phyloP scores from a whole-genome alignment of 225 moss, liverwort and hornwort genomes.

The Bryum argenteum region DNA sequence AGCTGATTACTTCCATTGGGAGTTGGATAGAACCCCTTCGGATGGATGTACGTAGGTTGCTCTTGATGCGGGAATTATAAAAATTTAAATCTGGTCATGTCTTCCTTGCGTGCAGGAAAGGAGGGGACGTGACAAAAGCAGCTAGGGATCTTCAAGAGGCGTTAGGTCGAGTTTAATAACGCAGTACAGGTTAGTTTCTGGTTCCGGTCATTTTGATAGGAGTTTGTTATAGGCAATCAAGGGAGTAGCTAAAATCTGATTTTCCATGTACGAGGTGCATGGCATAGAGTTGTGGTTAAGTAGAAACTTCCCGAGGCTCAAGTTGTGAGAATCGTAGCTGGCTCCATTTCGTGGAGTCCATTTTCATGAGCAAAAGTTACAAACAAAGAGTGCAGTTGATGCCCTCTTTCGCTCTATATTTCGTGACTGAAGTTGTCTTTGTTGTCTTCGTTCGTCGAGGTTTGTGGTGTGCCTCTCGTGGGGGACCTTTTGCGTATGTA shows the following conservation, averaged over 20 bases:
- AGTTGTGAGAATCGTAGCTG: conserved; percentile 34
- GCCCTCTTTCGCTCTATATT: conserved; percentile 23
- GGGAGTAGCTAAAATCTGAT: conserved; percentile 34
- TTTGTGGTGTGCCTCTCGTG: too few species aligned
- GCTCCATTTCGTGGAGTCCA: conserved; percentile 22
- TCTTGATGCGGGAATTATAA: not conserved
- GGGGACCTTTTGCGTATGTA: too few species aligned
- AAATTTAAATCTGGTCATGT: conserved; percentile 2
- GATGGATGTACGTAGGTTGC: not conserved
- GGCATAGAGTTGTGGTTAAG: conserved; percentile 22
- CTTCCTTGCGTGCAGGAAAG: conserved; percentile 65
- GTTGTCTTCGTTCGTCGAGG: not conserved
- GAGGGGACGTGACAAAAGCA: conserved; percentile 83
- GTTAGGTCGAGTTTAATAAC: conserved; percentile 79
- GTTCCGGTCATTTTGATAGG: conserved; percentile 45
- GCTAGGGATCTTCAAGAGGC: conserved; percentile 76
- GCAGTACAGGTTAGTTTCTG: conserved; percentile 24
- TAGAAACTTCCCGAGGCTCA: conserved; percentile 18
- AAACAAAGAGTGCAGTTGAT: conserved; percentile 15
- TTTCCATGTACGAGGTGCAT: conserved; percentile 34
- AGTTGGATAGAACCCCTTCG: too few species aligned
- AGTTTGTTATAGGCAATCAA: conserved; percentile 29
- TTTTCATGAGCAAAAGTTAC: conserved; percentile 32
- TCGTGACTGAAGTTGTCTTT: conserved; percentile 30
- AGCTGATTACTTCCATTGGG: not conserved